A percentile compares a stretch with the other conserved stretches of the same genome.
Conservation (phyloP, 1,284 basidiomycete genomes). For the Golubevia sp. region DNA sequence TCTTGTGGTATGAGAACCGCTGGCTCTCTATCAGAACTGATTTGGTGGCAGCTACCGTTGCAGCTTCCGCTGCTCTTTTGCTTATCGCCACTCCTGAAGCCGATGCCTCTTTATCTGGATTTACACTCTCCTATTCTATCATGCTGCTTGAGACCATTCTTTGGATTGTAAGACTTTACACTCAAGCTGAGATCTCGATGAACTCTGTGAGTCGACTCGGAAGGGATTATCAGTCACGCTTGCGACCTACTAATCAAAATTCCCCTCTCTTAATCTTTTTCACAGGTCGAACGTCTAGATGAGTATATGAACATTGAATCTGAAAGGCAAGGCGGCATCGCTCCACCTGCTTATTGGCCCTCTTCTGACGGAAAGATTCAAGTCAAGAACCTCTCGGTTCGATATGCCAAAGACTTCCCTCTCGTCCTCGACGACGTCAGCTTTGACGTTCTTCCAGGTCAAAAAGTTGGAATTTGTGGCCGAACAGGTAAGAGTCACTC, state of each 20-base stretch:
- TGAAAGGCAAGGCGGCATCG: constrained; percentile 33
- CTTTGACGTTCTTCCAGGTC: constrained; percentile 49
- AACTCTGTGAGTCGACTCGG: constrained; percentile 30
- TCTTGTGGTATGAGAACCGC: constrained; percentile 60
- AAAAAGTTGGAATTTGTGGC: constrained; percentile 44
- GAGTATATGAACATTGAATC: constrained; percentile 53
- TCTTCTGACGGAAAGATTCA: constrained; percentile 46
- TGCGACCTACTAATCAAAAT: constrained; percentile 3
- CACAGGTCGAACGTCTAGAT: constrained; percentile 45
- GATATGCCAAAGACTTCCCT: constrained; percentile 58
- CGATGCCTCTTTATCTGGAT: constrained; percentile 54
- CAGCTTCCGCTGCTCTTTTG: constrained; percentile 42
- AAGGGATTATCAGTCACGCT: constrained; percentile 3
- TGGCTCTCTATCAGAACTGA: constrained; percentile 61
- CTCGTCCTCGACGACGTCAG: constrained; percentile 47
- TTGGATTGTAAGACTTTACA: constrained; percentile 56
- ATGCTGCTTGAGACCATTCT: constrained; percentile 55
- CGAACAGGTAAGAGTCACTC: neutral
- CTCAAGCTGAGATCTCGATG: constrained; percentile 48
- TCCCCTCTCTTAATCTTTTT: neutral
- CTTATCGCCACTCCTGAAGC: constrained; percentile 32
- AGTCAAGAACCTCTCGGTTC: constrained; percentile 51
- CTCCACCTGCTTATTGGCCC: constrained; percentile 60
- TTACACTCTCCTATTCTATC: constrained; percentile 51
- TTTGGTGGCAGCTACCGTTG: constrained; percentile 46